phyloP scores from a whole-genome alignment of 768 basidiomycete species.

The Rhizopogon vinicolor region DNA sequence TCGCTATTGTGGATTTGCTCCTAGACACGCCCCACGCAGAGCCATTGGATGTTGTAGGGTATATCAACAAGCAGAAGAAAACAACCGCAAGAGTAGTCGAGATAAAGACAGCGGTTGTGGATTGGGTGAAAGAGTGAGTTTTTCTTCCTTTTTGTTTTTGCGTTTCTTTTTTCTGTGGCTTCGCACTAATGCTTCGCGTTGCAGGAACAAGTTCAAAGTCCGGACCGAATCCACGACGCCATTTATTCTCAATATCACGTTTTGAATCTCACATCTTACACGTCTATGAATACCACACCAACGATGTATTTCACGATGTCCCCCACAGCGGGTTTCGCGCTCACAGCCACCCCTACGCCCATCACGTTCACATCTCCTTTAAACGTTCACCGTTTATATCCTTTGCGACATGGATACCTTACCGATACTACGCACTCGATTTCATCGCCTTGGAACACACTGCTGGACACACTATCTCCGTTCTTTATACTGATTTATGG shows the following conservation, averaged over 20 bases:
- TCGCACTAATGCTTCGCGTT: background rate
- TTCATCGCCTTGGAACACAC: background rate
- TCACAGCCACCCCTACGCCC: background rate
- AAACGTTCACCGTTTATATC: background rate
- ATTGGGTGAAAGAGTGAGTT: constrained; percentile 15
- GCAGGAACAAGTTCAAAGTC: constrained; percentile 17
- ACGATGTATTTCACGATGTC: background rate
- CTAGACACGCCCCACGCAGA: background rate
- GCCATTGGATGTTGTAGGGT: background rate
- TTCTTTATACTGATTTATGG: background rate
- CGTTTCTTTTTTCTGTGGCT: background rate
- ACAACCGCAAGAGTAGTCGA: background rate
- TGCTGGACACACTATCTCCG: background rate
- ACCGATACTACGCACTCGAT: background rate
- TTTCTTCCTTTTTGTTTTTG: background rate
- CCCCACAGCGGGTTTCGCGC: too few species aligned
- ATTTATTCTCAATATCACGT: constrained; percentile 11
- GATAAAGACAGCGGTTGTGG: background rate
- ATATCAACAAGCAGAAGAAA: constrained; percentile 14
- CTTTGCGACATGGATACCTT: background rate
- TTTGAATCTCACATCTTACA: background rate
- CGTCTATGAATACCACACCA: too few species aligned
- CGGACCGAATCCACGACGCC: background rate
- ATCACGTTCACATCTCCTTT: background rate
- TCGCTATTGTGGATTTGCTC: background rate